Conservation (phyloP, 2,329 filamentous ascomycete genomes). For the Aspergillus fumigatus region DNA sequence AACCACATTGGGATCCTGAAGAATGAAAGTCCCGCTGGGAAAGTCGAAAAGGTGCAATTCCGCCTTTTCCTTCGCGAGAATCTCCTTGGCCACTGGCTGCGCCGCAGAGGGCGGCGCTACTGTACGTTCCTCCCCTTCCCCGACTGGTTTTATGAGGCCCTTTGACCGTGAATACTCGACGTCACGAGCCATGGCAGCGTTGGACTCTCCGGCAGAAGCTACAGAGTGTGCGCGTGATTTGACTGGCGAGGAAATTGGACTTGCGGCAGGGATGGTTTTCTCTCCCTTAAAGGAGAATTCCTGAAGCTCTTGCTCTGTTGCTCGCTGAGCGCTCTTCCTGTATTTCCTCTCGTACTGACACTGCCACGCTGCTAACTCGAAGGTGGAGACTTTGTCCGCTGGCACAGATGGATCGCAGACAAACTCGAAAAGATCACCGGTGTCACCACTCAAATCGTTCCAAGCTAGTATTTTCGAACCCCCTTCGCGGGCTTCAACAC, state of each 20-base stretch:
- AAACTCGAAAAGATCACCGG: slow-evolving; percentile 95
- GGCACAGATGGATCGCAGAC: slow-evolving; percentile 77
- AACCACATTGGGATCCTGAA: slow-evolving; percentile 69
- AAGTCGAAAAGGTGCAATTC: slow-evolving; percentile 96
- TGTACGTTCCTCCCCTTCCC: slow-evolving; percentile 46
- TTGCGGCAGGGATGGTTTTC: slow-evolving; percentile 56
- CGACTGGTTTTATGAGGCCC: slow-evolving; percentile 35
- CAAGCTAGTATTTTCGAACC: slow-evolving; percentile 87
- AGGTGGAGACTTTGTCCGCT: slow-evolving; percentile 68
- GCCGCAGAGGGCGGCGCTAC: slow-evolving; percentile 56
- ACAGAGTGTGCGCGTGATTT: slow-evolving; percentile 31
- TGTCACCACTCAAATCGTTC: slow-evolving; percentile 90
- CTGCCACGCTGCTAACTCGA: slow-evolving; percentile 78
- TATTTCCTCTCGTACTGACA: slow-evolving; percentile 98
- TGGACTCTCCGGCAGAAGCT: slow-evolving; percentile 39
- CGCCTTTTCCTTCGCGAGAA: slow-evolving; percentile 68
- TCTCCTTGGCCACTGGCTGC: slow-evolving; percentile 66
- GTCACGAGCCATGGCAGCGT: slow-evolving; percentile 42
- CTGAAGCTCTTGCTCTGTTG: slow-evolving; percentile 72
- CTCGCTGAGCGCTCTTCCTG: slow-evolving; percentile 70
- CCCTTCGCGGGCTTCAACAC: slow-evolving; percentile 73
- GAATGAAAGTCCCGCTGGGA: slow-evolving; percentile 74
- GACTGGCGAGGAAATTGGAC: slow-evolving; percentile 50
- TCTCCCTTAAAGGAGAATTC: slow-evolving; percentile 74
- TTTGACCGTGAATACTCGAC: slow-evolving; percentile 40